Evolutionary conservation across 1,284 basidiomycete genomes (phyloP), one percentile per base, ranked within the genome.

Genomic region (Puccinia hordei): DNA sequence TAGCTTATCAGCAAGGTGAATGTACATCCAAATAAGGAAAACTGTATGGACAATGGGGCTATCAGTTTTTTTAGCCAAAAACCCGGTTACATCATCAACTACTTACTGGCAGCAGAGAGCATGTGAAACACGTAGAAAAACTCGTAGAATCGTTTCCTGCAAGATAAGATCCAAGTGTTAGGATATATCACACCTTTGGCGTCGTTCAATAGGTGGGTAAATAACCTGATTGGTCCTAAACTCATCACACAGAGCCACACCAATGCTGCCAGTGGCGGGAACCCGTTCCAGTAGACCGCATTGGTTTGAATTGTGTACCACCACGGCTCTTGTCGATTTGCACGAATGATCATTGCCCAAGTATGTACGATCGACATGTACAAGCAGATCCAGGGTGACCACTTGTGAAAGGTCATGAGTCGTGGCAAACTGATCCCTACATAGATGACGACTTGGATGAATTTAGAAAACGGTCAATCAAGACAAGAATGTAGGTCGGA

Each of bases 231-330:
- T 15, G 63, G 76, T 30, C 30, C 66, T 17, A 79, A 35, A 46
- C 65, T 79, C 76, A 79, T 71, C 15, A 79, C n/a, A 59, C 76
- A 79, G 6, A 79, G 44, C 65, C 76, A 79, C 27, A 38, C 51
- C n/a, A 79, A 38, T 46, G 76, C 76, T 27, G 57, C 51, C 9
- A 79, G 51, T 44, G 65, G 76, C 3, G 53, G 30, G 35, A 79
- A 79, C 10, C 76, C 76, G 38, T 78, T 68, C 27, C 76, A 65
- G 51, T 76, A 76, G 33, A 66, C 17, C n/a, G 19, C 19, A n/a
- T 65, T 51, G 44, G 38, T 76, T 53, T 49, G 61, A 17, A 61
- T 51, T n/a, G 61, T 76, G 44, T 66, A 76, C 59, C 41, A 76
- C 76, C 63, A 78, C 8, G 76, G 76, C 46, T 68, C 44, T 27